Conservation (phyloP, 2,329 filamentous ascomycete genomes). For the Colletotrichum orbiculare region DNA sequence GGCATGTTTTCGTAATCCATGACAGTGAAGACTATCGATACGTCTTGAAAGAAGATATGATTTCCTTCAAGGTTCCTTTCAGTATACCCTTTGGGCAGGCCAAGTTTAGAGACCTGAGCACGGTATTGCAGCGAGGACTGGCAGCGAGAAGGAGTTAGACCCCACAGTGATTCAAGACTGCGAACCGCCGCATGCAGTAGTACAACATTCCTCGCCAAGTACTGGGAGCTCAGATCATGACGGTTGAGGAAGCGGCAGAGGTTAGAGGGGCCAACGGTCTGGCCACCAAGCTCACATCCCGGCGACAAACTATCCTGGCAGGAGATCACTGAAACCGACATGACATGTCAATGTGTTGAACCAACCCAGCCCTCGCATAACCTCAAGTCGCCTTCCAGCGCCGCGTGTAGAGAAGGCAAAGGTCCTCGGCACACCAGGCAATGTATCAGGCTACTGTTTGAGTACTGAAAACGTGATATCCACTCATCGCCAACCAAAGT, state of each 20-base stretch:
- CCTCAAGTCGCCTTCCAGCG: constrained; percentile 82
- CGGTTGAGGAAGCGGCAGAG: constrained; percentile 86
- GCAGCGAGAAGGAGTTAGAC: constrained; percentile 66
- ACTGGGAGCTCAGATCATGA: constrained; percentile 74
- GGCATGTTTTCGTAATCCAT: too few relatives aligned
- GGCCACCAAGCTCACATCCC: constrained; percentile 60
- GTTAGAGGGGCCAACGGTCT: constrained; percentile 72
- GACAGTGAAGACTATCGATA: constrained; percentile 62
- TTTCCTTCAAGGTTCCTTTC: constrained; percentile 57
- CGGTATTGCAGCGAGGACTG: constrained; percentile 65
- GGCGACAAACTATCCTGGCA: constrained; percentile 68
- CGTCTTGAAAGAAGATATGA: constrained; percentile 67
- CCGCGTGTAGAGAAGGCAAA: constrained; percentile 73
- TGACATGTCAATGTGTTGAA: constrained; percentile 72
- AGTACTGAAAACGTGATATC: constrained; percentile 61
- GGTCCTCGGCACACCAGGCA: constrained; percentile 71
- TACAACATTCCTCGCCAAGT: constrained; percentile 84
- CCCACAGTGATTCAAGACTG: constrained; percentile 50
- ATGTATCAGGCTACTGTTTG: constrained; percentile 60
- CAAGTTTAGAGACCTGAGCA: constrained; percentile 42
- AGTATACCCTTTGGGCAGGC: constrained; percentile 54
- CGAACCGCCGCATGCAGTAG: constrained; percentile 72
- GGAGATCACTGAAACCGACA: constrained; percentile 85
- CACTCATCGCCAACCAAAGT: constrained; percentile 42
- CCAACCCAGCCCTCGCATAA: constrained; percentile 71